These are phyloP conservation scores for Peronosclerospora sorghi DNA, from an alignment of 352 stramenopile species.

Conservation along the genomic window DNA sequence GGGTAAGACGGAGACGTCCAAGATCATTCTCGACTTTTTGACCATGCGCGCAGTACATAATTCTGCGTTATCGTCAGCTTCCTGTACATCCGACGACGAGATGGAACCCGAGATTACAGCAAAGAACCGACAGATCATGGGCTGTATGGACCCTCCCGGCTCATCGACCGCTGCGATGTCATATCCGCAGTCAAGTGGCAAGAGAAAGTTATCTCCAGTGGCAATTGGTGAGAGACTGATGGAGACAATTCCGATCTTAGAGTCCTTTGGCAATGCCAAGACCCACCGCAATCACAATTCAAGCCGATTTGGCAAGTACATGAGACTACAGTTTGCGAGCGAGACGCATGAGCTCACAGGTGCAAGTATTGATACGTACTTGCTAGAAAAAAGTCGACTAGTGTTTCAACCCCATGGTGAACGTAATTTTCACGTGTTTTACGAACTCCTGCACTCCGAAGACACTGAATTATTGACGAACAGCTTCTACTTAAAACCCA, in stretches of 20 bases:
- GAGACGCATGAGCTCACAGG: constrained; percentile 62
- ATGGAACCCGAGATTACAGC: constrained; percentile 59
- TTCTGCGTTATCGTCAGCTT: constrained; percentile 31
- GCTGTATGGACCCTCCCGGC: constrained; percentile 23
- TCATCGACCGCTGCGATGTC: constrained; percentile 53
- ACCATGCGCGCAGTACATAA: constrained; percentile 58
- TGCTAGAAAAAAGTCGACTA: constrained; percentile 77
- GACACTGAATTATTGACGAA: constrained; percentile 36
- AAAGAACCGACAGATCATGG: constrained; percentile 11
- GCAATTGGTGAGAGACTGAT: constrained; percentile 67
- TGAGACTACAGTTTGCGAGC: constrained; percentile 70
- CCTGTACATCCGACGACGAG: constrained; percentile 38
- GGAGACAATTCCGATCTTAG: constrained; percentile 88
- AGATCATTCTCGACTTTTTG: constrained; percentile 86
- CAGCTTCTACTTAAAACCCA: constrained; percentile 42
- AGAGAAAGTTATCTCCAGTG: constrained; percentile 48
- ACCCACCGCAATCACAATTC: constrained; percentile 87
- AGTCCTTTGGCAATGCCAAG: constrained; percentile 85
- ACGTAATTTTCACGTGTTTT: constrained; percentile 84
- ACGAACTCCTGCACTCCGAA: constrained; percentile 64
- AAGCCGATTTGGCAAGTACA: constrained; percentile 89
- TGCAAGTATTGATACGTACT: constrained; percentile 72
- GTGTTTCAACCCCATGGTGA: constrained; percentile 66
- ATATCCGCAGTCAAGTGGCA: constrained; percentile 50
- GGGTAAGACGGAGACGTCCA: constrained; percentile 93